A percentile compares a stretch with the other conserved stretches of the same genome.
phyloP scores from a whole-genome alignment of 2,329 filamentous ascomycete genomes.

The Lasiodiplodia hormozganensis region DNA sequence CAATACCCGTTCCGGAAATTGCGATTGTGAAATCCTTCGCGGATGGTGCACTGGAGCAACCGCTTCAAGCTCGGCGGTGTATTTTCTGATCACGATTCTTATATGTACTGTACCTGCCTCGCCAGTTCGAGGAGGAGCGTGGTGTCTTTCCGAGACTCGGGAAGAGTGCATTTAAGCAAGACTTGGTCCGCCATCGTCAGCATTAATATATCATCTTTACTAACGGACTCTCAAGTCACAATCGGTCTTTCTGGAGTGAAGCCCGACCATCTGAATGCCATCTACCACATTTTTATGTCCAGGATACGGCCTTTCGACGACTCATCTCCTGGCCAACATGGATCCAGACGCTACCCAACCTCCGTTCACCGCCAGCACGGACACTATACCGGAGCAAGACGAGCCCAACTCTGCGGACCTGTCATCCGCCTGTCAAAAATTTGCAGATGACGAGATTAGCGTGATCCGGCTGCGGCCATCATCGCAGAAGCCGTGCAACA shows the following conservation, averaged over 20 bases:
- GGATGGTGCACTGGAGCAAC: not conserved
- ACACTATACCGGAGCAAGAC: not conserved
- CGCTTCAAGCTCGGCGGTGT: not conserved
- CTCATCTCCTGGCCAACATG: constrained; percentile 3
- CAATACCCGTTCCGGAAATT: not conserved
- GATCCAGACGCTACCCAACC: not conserved
- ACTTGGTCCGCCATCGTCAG: too few species aligned
- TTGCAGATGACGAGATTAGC: not conserved
- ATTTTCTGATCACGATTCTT: not conserved
- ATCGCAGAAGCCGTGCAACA: not conserved
- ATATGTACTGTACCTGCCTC: not conserved
- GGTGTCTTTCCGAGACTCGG: too few species aligned
- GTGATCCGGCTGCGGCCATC: not conserved
- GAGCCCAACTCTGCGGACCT: too few species aligned
- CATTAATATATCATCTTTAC: too few species aligned
- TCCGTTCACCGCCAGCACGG: not conserved
- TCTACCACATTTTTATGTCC: not conserved
- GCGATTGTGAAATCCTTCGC: not conserved
- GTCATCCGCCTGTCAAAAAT: not conserved
- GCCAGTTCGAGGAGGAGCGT: too few species aligned
- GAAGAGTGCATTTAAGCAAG: too few species aligned
- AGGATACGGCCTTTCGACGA: not conserved
- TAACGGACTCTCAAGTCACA: too few species aligned
- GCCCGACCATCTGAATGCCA: not conserved
- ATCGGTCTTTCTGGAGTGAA: too few species aligned